Evolutionary conservation across 306 rosid species (phyloP).

Genomic region (Abrus pulchellus): DNA sequence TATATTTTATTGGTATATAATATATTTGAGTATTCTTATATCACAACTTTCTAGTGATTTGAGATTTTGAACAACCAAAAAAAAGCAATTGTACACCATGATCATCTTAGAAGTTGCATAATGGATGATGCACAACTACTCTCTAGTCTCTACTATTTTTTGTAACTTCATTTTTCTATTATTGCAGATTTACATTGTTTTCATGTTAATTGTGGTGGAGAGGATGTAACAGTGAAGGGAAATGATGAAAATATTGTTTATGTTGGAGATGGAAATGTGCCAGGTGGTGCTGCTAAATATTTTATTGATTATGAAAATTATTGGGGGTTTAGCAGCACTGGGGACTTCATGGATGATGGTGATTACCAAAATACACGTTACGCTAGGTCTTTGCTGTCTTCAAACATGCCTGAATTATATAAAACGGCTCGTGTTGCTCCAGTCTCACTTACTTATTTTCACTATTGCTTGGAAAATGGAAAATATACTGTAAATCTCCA

Average conservation of each 20-base stretch:
- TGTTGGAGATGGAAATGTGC: constrained; percentile 53
- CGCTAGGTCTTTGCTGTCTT: constrained; percentile 41
- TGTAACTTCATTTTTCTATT: constrained; percentile 34
- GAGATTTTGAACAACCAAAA: constrained; percentile 15
- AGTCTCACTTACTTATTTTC: constrained; percentile 64
- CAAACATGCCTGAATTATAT: constrained; percentile 55
- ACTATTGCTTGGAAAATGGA: constrained; percentile 73
- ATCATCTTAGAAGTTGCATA: constrained; percentile 34
- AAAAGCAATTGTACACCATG: not conserved
- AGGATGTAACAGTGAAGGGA: constrained; percentile 50
- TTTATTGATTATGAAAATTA: constrained; percentile 3
- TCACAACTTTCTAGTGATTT: constrained; percentile 7
- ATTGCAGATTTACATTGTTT: constrained; percentile 80
- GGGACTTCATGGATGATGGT: constrained; percentile 57
- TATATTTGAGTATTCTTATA: not conserved
- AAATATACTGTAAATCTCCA: constrained; percentile 66
- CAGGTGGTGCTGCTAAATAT: constrained; percentile 61
- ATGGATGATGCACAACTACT: constrained; percentile 13
- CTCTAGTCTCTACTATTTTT: not conserved
- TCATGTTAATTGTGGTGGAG: constrained; percentile 75
- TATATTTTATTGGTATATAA: not conserved
- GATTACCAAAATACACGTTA: constrained; percentile 47
- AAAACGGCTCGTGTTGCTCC: constrained; percentile 63
- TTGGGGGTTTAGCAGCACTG: constrained; percentile 74
- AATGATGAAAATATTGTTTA: constrained; percentile 47